Percentiles rank a stretch among this genome's conserved stretches.
Evolutionary conservation across 2,329 filamentous ascomycete species (phyloP).

Genomic region (Microdochium trichocladiopsis): DNA sequence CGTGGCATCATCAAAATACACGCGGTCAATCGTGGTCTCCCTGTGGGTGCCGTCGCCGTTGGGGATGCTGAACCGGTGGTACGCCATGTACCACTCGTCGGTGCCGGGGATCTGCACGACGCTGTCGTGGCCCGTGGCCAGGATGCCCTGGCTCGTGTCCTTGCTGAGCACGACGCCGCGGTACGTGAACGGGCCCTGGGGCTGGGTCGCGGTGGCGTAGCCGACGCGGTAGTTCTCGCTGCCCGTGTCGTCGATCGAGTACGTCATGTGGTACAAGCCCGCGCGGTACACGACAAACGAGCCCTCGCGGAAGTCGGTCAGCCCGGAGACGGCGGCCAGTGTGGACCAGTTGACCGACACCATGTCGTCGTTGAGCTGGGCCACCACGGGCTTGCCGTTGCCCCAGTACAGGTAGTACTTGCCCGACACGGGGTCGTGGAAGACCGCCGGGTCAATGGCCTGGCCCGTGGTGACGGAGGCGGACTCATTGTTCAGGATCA

Average conservation of each 20-base stretch:
- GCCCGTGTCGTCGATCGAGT: constrained; percentile 39
- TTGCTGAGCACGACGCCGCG: constrained; percentile 35
- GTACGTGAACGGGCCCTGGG: constrained; percentile 35
- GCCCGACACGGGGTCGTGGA: constrained; percentile 50
- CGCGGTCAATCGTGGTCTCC: constrained; percentile 33
- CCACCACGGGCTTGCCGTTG: constrained; percentile 31
- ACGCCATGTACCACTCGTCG: constrained; percentile 42
- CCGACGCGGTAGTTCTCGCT: constrained; percentile 38
- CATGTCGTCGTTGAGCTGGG: constrained; percentile 38
- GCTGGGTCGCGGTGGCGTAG: constrained; percentile 30
- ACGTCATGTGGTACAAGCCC: constrained; percentile 38
- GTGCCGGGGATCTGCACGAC: constrained; percentile 37
- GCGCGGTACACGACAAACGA: constrained; percentile 34
- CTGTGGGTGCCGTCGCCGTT: constrained; percentile 33
- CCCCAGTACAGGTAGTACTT: constrained; percentile 59
- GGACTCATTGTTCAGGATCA: constrained; percentile 44
- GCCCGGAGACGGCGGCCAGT: constrained; percentile 21
- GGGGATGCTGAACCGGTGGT: constrained; percentile 39
- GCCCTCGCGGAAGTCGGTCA: constrained; percentile 35
- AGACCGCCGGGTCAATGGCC: constrained; percentile 56
- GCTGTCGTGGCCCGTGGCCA: constrained; percentile 37
- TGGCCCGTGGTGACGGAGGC: constrained; percentile 24
- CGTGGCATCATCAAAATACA: constrained; percentile 27
- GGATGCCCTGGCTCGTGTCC: constrained; percentile 29
- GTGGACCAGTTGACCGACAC: constrained; percentile 30